These are phyloP conservation scores for Platanthera zijinensis DNA, from an alignment of 106 monocot genomes.

Conservation along the genomic window DNA sequence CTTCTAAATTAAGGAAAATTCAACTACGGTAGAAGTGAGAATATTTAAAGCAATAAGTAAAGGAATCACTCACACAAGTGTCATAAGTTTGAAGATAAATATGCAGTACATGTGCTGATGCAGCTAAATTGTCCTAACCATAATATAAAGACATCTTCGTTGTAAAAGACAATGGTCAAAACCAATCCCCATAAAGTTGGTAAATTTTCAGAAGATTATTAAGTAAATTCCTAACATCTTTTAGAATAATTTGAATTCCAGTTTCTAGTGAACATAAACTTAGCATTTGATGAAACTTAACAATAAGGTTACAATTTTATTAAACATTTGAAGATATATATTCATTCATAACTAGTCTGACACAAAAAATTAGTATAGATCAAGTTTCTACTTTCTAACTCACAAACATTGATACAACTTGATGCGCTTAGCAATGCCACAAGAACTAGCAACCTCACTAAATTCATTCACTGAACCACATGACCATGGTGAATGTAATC, in stretches of 20 bases:
- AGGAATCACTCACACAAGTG: no score
- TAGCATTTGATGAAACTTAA: no score
- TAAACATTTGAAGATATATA: no score
- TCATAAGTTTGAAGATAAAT: no score
- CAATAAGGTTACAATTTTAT: no score
- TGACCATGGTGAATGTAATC: not conserved
- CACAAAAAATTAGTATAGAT: not conserved
- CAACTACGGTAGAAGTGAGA: not conserved
- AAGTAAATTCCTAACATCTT: not conserved
- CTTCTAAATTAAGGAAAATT: not conserved
- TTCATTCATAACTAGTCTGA: not conserved
- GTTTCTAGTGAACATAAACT: no score
- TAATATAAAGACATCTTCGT: not conserved
- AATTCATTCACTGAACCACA: not conserved
- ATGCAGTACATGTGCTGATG: no score
- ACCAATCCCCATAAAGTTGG: not conserved
- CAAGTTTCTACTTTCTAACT: not conserved
- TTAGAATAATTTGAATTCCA: no score
- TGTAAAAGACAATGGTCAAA: not conserved
- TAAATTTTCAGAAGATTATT: not conserved
- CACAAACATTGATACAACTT: not conserved
- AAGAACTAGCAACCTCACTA: not conserved
- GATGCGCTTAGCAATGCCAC: not conserved
- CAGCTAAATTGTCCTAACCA: not conserved
- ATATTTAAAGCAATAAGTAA: not conserved